A percentile compares a stretch with the other conserved stretches of the same genome.
Conservation (phyloP, 805 yeast genomes). For the Hanseniaspora vineae region DNA sequence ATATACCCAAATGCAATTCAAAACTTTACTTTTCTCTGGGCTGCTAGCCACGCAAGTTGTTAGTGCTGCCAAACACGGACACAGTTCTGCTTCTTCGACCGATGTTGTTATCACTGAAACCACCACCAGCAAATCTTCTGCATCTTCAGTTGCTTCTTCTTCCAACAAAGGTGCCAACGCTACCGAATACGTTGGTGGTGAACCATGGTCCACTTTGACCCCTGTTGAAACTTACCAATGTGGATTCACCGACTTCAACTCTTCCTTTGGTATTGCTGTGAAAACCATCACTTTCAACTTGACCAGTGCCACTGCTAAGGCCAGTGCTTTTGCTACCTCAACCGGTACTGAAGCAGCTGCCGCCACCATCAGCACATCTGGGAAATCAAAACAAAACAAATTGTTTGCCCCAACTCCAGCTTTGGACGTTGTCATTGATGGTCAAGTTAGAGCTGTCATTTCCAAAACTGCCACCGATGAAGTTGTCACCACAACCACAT, state of each 20-base stretch:
- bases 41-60: slow-evolving; percentile 4
- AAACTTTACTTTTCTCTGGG: slow-evolving; percentile 2
- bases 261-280: slow-evolving; percentile 31
- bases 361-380: no score
- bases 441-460: slow-evolving; percentile 11
- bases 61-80: slow-evolving; percentile 19
- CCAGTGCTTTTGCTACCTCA: neutral
- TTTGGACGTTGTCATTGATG: slow-evolving; percentile 12
- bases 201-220: slow-evolving; percentile 13
- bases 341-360: no score
- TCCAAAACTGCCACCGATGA: slow-evolving; percentile 19
- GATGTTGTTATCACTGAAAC: slow-evolving; percentile 1
- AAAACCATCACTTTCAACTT: slow-evolving; percentile 6
- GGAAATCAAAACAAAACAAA: slow-evolving; percentile 8
- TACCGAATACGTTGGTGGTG: slow-evolving; percentile 49
- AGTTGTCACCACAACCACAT: slow-evolving; percentile 16
- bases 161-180: slow-evolving; percentile 22
- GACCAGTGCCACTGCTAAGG: slow-evolving; percentile 7
- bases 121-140: slow-evolving; percentile 4
- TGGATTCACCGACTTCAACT: slow-evolving; percentile 24
- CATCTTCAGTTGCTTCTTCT: slow-evolving; percentile 6
- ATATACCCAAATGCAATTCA: slow-evolving; percentile 2
- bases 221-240: slow-evolving; percentile 28
- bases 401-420: slow-evolving; percentile 14
- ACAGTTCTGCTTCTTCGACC: slow-evolving; percentile 15